Evolutionary conservation across 2,329 filamentous ascomycete genomes (phyloP).

Genomic region (Phyllosticta capitalensis): DNA sequence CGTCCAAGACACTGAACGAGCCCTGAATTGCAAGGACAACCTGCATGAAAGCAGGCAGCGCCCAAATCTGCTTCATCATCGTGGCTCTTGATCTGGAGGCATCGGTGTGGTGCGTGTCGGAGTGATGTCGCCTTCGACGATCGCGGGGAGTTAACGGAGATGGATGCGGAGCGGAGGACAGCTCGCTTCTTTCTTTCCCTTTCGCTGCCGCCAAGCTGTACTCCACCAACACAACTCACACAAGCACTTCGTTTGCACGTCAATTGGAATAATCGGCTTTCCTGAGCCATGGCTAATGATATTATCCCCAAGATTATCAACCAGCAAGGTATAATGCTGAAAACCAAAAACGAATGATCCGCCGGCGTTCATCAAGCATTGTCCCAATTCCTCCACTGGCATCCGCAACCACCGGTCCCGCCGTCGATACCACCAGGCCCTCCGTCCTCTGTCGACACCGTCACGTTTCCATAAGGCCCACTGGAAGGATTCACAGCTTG

Average conservation of each 20-base stretch:
- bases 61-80: slow-evolving; percentile 39
- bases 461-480: slow-evolving; percentile 33
- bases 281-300: not conserved
- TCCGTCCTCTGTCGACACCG: slow-evolving; percentile 13
- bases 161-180: slow-evolving; percentile 11
- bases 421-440: slow-evolving; percentile 45
- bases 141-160: not conserved
- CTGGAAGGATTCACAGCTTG: slow-evolving; percentile 41
- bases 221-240: not conserved
- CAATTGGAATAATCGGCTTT: not conserved
- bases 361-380: not conserved
- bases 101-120: not conserved
- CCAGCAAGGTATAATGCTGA: not conserved
- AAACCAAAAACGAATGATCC: not conserved
- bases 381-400: slow-evolving; percentile 49
- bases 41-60: slow-evolving; percentile 38
- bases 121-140: not conserved
- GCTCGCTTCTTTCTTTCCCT: slow-evolving; percentile 8
- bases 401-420: slow-evolving; percentile 50
- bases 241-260: too few relatives aligned
- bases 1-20: slow-evolving; percentile 78
- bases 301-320: slow-evolving; percentile 1
- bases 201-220: not conserved
- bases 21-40: slow-evolving; percentile 44
- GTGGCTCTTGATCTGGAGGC: not conserved